phyloP scores from a whole-genome alignment of 257 asterid genomes.

The Ilex asprella region DNA sequence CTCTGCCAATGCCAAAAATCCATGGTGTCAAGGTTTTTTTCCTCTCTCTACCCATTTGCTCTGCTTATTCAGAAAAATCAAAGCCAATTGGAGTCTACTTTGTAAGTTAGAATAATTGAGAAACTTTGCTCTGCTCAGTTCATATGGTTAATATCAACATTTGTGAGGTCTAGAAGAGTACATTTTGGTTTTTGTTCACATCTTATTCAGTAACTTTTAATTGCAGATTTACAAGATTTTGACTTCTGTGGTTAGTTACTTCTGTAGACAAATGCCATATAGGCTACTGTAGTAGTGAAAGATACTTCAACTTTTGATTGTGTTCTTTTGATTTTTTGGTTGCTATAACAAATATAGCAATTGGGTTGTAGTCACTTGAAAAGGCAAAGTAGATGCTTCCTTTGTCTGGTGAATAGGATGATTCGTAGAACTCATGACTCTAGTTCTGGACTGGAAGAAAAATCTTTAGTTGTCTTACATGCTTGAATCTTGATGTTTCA shows the following conservation, averaged over 20 bases:
- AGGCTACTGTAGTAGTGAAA: neutral
- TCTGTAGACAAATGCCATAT: neutral
- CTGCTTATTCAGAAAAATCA: slow-evolving; percentile 10
- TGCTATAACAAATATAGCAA: neutral
- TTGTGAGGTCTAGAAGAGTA: neutral
- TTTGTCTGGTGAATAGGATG: neutral
- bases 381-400: neutral
- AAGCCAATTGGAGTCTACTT: neutral
- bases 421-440: neutral
- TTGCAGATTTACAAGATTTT: no score
- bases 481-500: neutral
- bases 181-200: neutral
- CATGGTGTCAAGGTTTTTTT: slow-evolving; percentile 34
- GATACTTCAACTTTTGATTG: neutral
- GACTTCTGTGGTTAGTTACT: neutral
- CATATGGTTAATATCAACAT: neutral
- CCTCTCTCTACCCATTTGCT: slow-evolving; percentile 24
- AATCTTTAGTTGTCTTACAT: no score
- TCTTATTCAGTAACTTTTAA: neutral
- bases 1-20: slow-evolving; percentile 30
- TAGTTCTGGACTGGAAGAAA: no score
- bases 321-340: neutral
- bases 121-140: neutral
- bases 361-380: neutral
- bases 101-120: neutral